Conservation (phyloP, 1,284 basidiomycete genomes). For the Rhodotorula sp. region DNA sequence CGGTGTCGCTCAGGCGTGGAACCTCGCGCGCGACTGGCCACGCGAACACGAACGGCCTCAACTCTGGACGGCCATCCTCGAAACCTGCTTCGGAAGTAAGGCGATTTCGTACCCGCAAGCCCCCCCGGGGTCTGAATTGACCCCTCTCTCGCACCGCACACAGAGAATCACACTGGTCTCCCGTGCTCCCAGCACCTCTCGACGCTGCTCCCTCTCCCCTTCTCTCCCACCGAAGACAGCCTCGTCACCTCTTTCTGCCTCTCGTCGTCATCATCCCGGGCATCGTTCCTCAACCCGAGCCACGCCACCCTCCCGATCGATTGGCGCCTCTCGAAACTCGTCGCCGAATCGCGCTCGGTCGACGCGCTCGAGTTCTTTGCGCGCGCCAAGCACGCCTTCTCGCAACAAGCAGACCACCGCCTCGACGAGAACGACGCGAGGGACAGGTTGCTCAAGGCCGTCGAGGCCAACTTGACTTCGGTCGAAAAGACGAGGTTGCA, state of each 20-base stretch:
- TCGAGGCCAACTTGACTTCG: slow-evolving; percentile 31
- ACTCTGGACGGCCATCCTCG: slow-evolving; percentile 20
- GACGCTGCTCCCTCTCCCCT: slow-evolving; percentile 29
- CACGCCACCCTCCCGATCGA: slow-evolving; percentile 21
- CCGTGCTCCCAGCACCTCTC: slow-evolving; percentile 30
- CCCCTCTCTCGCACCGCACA: not conserved
- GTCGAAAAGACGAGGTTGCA: slow-evolving; percentile 23
- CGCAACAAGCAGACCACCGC: not conserved
- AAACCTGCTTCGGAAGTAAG: slow-evolving; percentile 38
- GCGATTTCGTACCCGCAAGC: not conserved
- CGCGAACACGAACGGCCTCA: slow-evolving; percentile 19
- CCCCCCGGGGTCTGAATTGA: not conserved
- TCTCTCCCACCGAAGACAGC: slow-evolving; percentile 23
- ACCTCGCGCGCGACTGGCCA: slow-evolving; percentile 25
- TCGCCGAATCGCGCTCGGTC: slow-evolving; percentile 30
- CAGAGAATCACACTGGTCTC: slow-evolving; percentile 27
- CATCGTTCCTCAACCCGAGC: not conserved
- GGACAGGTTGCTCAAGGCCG: slow-evolving; percentile 27
- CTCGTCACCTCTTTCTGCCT: slow-evolving; percentile 28
- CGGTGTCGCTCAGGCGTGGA: slow-evolving; percentile 36
- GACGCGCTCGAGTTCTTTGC: slow-evolving; percentile 34
- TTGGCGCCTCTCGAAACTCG: slow-evolving; percentile 38
- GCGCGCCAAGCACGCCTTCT: not conserved
- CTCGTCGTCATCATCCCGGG: not conserved
- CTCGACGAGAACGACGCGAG: slow-evolving; percentile 19